These are phyloP conservation scores for Artemisia annua DNA, from an alignment of 129 eudicot genomes.

Conservation along the genomic window DNA sequence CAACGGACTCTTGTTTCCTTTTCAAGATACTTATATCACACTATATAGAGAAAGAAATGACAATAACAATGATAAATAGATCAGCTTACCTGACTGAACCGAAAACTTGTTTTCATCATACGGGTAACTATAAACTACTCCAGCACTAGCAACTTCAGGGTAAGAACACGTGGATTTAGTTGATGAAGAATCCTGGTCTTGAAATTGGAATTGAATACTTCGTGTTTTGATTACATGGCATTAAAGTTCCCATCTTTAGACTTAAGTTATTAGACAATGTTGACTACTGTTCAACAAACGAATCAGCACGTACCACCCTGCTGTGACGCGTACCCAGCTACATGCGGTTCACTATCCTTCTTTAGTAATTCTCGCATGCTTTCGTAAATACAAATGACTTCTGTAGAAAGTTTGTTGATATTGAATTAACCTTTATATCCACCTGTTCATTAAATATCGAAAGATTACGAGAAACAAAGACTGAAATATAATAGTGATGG, in stretches of 20 bases:
- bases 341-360: slow-evolving; percentile 38
- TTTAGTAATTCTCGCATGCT: slow-evolving; percentile 44
- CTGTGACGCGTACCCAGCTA: slow-evolving; percentile 35
- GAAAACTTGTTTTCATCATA: slow-evolving; percentile 32
- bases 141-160: slow-evolving; percentile 49
- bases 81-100: slow-evolving; percentile 36
- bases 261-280: slow-evolving; percentile 49
- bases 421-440: not conserved
- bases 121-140: slow-evolving; percentile 42
- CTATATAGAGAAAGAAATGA: not conserved
- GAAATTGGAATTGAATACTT: slow-evolving; percentile 52
- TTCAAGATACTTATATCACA: too few relatives aligned
- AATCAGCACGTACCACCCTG: slow-evolving; percentile 45
- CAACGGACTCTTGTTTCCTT: too few relatives aligned
- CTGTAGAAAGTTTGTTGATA: not conserved
- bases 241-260: slow-evolving; percentile 49
- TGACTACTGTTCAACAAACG: slow-evolving; percentile 48
- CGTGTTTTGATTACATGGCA: slow-evolving; percentile 33
- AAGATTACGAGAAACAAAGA: not conserved
- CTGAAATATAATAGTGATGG: slow-evolving; percentile 21
- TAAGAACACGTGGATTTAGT: slow-evolving; percentile 67
- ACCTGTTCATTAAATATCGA: slow-evolving; percentile 25
- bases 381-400: slow-evolving; percentile 4
- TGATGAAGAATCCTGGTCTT: slow-evolving; percentile 66
- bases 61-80: not conserved